phyloP scores from a whole-genome alignment of 441 rosid species.

The Rhodomyrtus psidioides region DNA sequence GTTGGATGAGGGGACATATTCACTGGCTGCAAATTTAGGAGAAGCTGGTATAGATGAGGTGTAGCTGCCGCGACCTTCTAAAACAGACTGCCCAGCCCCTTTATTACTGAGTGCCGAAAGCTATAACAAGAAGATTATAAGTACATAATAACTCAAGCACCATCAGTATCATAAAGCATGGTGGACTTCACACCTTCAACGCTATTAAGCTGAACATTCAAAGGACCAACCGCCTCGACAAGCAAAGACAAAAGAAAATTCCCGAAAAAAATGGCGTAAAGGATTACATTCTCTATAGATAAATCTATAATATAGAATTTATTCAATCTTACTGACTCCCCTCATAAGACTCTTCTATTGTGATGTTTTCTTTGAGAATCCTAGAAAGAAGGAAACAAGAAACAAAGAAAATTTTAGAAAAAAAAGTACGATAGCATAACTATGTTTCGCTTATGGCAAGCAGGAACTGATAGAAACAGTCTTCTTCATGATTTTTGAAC shows the following conservation, averaged over 20 bases:
- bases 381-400: background rate
- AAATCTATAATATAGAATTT: background rate
- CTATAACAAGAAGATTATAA: conserved; percentile 10
- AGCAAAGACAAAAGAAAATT: background rate
- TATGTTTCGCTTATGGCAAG: background rate
- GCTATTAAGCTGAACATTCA: background rate
- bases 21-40: conserved; percentile 70
- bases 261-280: background rate
- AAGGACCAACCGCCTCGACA: background rate
- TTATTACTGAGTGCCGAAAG: conserved; percentile 41
- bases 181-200: background rate
- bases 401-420: background rate
- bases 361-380: background rate
- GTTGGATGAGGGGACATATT: conserved; percentile 57
- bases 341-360: background rate
- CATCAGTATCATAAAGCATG: background rate
- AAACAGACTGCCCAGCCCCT: conserved; percentile 43
- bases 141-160: background rate
- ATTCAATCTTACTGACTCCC: background rate
- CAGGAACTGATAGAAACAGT: background rate
- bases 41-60: conserved; percentile 61
- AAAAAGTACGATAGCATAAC: background rate
- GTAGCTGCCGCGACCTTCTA: conserved; percentile 72
- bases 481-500: background rate
- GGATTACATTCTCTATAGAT: background rate